Conservation (phyloP, 768 basidiomycete genomes). For the Nidularia pulvinata region DNA sequence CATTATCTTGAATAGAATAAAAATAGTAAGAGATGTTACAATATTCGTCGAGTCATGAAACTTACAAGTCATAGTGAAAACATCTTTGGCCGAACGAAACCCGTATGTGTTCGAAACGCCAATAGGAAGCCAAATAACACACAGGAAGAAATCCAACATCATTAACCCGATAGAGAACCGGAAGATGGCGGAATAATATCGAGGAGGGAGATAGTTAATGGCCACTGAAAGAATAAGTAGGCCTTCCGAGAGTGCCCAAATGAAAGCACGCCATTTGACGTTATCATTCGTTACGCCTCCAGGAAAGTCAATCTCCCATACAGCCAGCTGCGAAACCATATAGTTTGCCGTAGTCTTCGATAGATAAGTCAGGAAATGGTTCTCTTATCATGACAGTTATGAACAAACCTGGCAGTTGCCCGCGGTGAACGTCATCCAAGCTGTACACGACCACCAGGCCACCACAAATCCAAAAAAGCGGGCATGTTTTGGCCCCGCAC, state of each 20-base stretch:
- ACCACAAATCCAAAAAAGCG: slow-evolving; percentile 89
- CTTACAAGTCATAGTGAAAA: slow-evolving; percentile 81
- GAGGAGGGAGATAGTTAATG: slow-evolving; percentile 86
- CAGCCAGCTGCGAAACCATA: slow-evolving; percentile 78
- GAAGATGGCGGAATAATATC: slow-evolving; percentile 75
- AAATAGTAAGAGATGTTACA: not conserved
- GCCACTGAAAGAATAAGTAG: slow-evolving; percentile 71
- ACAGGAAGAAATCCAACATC: slow-evolving; percentile 86
- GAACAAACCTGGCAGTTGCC: slow-evolving; percentile 78
- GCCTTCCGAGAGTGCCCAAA: slow-evolving; percentile 82
- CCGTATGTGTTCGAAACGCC: slow-evolving; percentile 90
- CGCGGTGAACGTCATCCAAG: slow-evolving; percentile 96
- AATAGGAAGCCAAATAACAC: slow-evolving; percentile 91
- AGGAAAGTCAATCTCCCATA: slow-evolving; percentile 83
- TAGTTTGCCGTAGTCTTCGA: slow-evolving; percentile 85
- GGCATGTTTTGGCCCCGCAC: slow-evolving; percentile 85
- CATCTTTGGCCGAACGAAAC: slow-evolving; percentile 81
- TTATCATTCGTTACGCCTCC: slow-evolving; percentile 73
- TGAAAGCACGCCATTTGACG: slow-evolving; percentile 83
- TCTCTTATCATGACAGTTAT: not conserved
- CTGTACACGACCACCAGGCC: slow-evolving; percentile 92
- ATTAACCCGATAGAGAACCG: slow-evolving; percentile 72
- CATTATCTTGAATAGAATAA: slow-evolving; percentile 60
- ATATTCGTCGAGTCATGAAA: slow-evolving; percentile 3
- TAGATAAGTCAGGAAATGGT: not conserved